Conservation (phyloP, 2,329 filamentous ascomycete species). For the Aspergillus viridinutans region DNA sequence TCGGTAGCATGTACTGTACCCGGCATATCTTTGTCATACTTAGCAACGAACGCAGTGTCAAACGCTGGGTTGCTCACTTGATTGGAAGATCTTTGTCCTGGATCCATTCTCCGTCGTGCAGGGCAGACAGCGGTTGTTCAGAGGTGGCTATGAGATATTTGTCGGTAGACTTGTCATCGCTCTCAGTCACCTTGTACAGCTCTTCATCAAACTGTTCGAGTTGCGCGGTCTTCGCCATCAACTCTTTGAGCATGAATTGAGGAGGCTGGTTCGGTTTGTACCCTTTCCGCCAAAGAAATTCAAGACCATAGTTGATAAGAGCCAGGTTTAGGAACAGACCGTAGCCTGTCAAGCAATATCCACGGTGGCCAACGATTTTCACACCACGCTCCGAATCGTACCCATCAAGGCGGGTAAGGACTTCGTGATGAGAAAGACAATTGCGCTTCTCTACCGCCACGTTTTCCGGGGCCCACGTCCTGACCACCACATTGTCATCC, state of each 20-base stretch:
- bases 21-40: slow-evolving; percentile 57
- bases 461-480: slow-evolving; percentile 76
- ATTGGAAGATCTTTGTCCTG: slow-evolving; percentile 79
- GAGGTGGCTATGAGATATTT: slow-evolving; percentile 81
- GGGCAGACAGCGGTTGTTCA: slow-evolving; percentile 89
- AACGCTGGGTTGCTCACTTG: slow-evolving; percentile 52
- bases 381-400: slow-evolving; percentile 91
- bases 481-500: slow-evolving; percentile 76
- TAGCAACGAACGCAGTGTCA: slow-evolving; percentile 3
- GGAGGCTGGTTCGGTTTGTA: slow-evolving; percentile 82
- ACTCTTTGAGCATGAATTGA: slow-evolving; percentile 90
- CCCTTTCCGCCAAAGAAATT: slow-evolving; percentile 77
- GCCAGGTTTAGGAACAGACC: slow-evolving; percentile 90
- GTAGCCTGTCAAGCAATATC: slow-evolving; percentile 87
- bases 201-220: slow-evolving; percentile 97
- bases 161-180: slow-evolving; percentile 80
- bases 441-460: slow-evolving; percentile 69
- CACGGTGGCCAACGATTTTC: slow-evolving; percentile 90
- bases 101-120: slow-evolving; percentile 93
- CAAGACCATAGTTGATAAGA: slow-evolving; percentile 88
- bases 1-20: slow-evolving; percentile 92
- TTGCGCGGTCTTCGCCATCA: slow-evolving; percentile 98
- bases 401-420: slow-evolving; percentile 79
- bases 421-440: slow-evolving; percentile 88
- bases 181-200: slow-evolving; percentile 87